Conservation (phyloP, 2,329 filamentous ascomycete genomes). For the Akanthomyces uredinophilus region DNA sequence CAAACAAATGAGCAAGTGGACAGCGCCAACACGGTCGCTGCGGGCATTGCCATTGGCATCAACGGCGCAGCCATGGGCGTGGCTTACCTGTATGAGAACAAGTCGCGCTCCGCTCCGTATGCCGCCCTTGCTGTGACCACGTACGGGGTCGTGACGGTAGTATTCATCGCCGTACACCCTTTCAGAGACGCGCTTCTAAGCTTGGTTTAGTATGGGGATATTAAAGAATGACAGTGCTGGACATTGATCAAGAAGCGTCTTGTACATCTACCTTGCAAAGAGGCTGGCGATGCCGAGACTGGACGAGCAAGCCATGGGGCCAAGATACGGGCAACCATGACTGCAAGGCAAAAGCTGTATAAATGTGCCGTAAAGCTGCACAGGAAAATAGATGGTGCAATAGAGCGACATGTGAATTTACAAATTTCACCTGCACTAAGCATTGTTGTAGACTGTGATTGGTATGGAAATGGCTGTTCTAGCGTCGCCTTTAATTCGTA, state of each 20-base stretch:
- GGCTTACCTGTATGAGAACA: slow-evolving; percentile 50
- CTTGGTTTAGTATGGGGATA: slow-evolving; percentile 25
- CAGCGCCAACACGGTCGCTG: slow-evolving; percentile 39
- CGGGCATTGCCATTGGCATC: slow-evolving; percentile 50
- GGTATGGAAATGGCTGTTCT: too few species aligned
- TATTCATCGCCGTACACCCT: slow-evolving; percentile 45
- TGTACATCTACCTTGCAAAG: not conserved
- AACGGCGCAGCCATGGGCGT: slow-evolving; percentile 58
- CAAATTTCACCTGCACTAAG: not conserved
- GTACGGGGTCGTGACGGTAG: slow-evolving; percentile 52
- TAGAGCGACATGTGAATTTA: not conserved
- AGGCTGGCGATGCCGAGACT: too few species aligned
- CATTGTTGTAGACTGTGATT: not conserved
- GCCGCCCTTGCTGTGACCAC: slow-evolving; percentile 53
- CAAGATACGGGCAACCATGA: too few species aligned
- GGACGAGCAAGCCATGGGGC: too few species aligned
- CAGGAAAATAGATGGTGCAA: too few species aligned
- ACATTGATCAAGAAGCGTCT: not conserved
- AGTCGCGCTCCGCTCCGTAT: slow-evolving; percentile 49
- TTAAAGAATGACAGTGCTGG: not conserved
- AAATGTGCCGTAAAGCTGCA: too few species aligned
- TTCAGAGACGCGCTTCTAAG: slow-evolving; percentile 35
- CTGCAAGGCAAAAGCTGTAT: too few species aligned
- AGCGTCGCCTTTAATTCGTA: not conserved
- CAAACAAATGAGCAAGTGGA: slow-evolving; percentile 14